Conservation (phyloP, 768 basidiomycete genomes). For the Naematelia encephala region DNA sequence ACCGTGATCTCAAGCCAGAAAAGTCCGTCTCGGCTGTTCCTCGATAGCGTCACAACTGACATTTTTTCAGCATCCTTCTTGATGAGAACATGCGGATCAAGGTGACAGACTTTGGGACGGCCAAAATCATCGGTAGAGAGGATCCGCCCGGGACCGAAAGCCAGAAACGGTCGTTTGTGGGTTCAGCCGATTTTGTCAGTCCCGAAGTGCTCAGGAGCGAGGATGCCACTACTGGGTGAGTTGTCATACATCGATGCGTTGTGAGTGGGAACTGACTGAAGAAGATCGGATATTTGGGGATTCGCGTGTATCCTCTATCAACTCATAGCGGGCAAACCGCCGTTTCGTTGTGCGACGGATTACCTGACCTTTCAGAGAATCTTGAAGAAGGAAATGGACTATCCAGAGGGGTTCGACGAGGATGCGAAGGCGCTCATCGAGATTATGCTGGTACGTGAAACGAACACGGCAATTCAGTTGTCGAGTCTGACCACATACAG, state of each 20-base stretch:
- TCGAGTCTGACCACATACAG: conserved; percentile 11
- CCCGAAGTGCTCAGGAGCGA: conserved; percentile 75
- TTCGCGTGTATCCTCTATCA: conserved; percentile 92
- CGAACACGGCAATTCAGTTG: neutral
- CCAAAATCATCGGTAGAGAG: conserved; percentile 53
- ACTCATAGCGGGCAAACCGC: conserved; percentile 84
- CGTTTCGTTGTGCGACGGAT: conserved; percentile 82
- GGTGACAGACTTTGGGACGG: conserved; percentile 96
- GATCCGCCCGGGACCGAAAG: conserved; percentile 21
- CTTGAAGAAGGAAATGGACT: conserved; percentile 77
- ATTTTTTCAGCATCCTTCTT: conserved; percentile 74
- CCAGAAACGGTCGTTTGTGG: conserved; percentile 70
- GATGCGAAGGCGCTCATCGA: conserved; percentile 76
- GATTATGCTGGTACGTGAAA: conserved; percentile 66
- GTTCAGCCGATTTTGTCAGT: conserved; percentile 83
- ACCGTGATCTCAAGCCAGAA: conserved; percentile 61
- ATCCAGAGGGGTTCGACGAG: conserved; percentile 79
- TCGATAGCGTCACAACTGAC: neutral
- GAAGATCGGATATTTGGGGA: conserved; percentile 90
- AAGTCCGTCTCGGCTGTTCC: conserved; percentile 41
- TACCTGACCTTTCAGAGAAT: conserved; percentile 95
- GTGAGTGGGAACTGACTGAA: neutral
- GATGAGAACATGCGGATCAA: conserved; percentile 81
- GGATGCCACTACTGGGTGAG: conserved; percentile 71
- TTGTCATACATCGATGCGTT: conserved; percentile 1